A percentile compares a stretch with the other conserved stretches of the same genome.
Evolutionary conservation across 495 filamentous ascomycete species (phyloP).

Genomic region (Extremus antarcticus): DNA sequence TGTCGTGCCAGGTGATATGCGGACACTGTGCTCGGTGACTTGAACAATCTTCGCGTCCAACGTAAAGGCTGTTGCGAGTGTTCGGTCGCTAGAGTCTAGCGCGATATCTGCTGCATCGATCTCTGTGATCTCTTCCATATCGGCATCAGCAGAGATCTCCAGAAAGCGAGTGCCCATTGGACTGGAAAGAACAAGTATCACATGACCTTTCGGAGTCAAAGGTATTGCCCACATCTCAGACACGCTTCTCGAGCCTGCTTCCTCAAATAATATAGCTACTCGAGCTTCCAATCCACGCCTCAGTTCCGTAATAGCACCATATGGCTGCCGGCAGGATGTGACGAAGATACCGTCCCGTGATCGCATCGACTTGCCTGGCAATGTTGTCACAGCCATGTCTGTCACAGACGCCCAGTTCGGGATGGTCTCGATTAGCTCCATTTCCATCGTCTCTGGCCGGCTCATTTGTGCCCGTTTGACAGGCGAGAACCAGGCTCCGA

Average conservation of each 20-base stretch:
- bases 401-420: constrained; percentile 76
- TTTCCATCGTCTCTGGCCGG: constrained; percentile 27
- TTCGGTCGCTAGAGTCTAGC: constrained; percentile 16
- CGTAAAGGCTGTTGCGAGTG: constrained; percentile 17
- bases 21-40: constrained; percentile 17
- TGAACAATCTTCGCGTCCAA: constrained; percentile 17
- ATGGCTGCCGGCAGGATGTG: constrained; percentile 26
- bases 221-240: constrained; percentile 24
- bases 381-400: constrained; percentile 41
- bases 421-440: constrained; percentile 46
- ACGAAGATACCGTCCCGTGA: constrained; percentile 21
- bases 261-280: constrained; percentile 3
- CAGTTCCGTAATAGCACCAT: constrained; percentile 27
- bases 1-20: background rate
- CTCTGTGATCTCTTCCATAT: constrained; percentile 4
- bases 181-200: constrained; percentile 11
- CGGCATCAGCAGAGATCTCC: constrained; percentile 5
- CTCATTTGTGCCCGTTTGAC: constrained; percentile 30
- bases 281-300: constrained; percentile 23
- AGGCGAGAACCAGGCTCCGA: constrained; percentile 21
- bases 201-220: background rate
- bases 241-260: constrained; percentile 1
- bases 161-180: constrained; percentile 11
- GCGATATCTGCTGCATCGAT: constrained; percentile 5
- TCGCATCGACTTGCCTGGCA: constrained; percentile 4